phyloP scores from a whole-genome alignment of 345 rosid genomes.

The Sisymbrium irio region DNA sequence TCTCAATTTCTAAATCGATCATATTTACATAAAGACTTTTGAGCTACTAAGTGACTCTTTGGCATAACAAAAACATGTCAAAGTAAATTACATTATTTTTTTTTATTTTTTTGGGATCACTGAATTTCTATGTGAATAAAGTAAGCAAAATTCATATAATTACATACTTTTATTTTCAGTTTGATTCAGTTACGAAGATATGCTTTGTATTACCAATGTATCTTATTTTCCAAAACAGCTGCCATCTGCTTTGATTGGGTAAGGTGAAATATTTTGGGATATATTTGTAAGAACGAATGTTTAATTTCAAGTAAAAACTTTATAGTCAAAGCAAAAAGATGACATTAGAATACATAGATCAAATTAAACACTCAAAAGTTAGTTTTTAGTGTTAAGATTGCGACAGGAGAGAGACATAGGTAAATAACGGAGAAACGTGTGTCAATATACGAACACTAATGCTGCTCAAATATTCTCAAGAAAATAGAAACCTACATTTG shows the following conservation, averaged over 20 bases:
- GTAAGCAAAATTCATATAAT: not conserved
- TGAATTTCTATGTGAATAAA: not conserved
- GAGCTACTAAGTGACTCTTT: not conserved
- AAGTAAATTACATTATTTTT: not conserved
- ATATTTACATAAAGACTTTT: not conserved
- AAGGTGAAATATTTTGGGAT: slow-evolving; percentile 4
- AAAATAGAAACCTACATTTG: slow-evolving; percentile 30
- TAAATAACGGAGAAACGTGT: slow-evolving; percentile 30
- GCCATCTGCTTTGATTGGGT: slow-evolving; percentile 12
- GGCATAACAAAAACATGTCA: not conserved
- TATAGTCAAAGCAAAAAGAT: slow-evolving; percentile 28
- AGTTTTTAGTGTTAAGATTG: slow-evolving; percentile 20
- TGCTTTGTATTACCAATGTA: slow-evolving; percentile 7
- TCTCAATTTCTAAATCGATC: not conserved
- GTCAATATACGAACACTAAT: slow-evolving; percentile 12
- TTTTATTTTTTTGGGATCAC: not conserved
- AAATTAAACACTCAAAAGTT: slow-evolving; percentile 29
- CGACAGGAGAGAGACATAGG: slow-evolving; percentile 23
- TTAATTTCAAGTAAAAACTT: not conserved
- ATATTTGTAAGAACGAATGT: slow-evolving; percentile 12
- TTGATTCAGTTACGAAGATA: slow-evolving; percentile 7
- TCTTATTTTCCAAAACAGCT: not conserved
- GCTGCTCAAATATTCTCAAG: slow-evolving; percentile 8
- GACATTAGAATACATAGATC: slow-evolving; percentile 12
- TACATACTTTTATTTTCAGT: slow-evolving; percentile 8